Evolutionary conservation across 1,139 yeast genomes (phyloP), one percentile per base, ranked within the genome.

Genomic region (Pichia terricola): DNA sequence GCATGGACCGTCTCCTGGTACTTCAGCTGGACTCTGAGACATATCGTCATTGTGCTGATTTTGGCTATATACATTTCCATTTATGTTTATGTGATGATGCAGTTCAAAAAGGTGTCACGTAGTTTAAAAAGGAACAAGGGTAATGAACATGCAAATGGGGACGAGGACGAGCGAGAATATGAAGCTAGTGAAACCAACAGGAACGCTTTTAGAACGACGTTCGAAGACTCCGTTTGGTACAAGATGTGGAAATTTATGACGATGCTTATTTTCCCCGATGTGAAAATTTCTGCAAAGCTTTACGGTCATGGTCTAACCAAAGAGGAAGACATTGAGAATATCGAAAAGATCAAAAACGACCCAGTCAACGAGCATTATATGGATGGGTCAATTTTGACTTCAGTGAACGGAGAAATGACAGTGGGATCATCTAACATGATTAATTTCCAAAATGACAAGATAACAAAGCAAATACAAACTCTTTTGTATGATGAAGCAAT

Each of bases 1-100:
- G 91, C 95, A 0, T 75, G 78, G 43, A 54, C 67, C 3, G 95
- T 94, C 0, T 60, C 73, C 9, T 87, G 94, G 94, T 81, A 79
- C 59, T 66, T 88, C 42, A 77, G 89, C 51, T 88, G 95, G 95
- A 80, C 77, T 1, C 91, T 95, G 3, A 69, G 96, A 39, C 87
- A 79, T 60, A 61, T 77, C 47, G 75, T 88, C 44, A 72, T 84
- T 49, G 60, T 83, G 11, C 60, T 73, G 33, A 84, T 88, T 55
- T 58, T 85, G 44, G 63, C 72, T 27, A 76, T 86, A 40, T 88
- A 88, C 62, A 68, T 78, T 40, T 68, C 81, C 42, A 81, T 88
- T 47, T 88, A 88, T 63, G 64, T 78, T 50, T 85, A 82, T 57
- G 94, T 88, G 33, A 72, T 79, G 52, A 65, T 67, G 38, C 82